Evolutionary conservation across 495 filamentous ascomycete genomes (phyloP), one percentile per base, ranked within the genome.

Genomic region (Daldinia loculata): DNA sequence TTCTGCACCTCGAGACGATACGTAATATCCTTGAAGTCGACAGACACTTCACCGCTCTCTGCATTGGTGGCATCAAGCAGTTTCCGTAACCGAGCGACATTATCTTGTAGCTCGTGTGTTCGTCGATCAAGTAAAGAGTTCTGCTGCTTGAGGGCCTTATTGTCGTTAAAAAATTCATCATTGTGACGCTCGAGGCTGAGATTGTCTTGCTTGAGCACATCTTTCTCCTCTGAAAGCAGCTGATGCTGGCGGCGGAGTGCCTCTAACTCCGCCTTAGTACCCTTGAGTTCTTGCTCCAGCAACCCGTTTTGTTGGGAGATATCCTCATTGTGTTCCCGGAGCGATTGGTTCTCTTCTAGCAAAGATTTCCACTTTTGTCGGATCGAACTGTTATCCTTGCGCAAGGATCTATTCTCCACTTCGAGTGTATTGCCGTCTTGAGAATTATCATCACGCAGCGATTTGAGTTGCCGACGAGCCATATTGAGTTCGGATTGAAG

Each of bases 131-230:
- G 72, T 34, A 76, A 71, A 50, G 79, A 70, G 39, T 84, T 78
- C 57, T 84, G 76, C 6, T 79, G 75, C 41, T 82, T 80, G 11
- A 84, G 75, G 60, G 72, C 73, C 67, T 83, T 81, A 75, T 81
- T 84, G 66, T 84, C 79, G 69, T 78, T 80, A 69, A 80, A 82
- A 36, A 84, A 82, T 22, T 66, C 75, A 17, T 85, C 82, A 56
- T 85, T 84, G 56, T 81, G 80, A 15, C 77, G 79, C 64, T 81
- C 82, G 43, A 85, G 77, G 69, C 79, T 80, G 12, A 74, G 69
- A 50, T 83, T 79, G 51, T 85, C 82, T 38, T 83, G 71, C 24
- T 75, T 74, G 26, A 84, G 67, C 5, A 79, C 36, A 26, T 59
- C 56, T 70, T 81, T 83, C 70, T 85, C 81, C 39, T 80, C 67